Conservation (phyloP, 495 filamentous ascomycete species). For the Neurospora africana region DNA sequence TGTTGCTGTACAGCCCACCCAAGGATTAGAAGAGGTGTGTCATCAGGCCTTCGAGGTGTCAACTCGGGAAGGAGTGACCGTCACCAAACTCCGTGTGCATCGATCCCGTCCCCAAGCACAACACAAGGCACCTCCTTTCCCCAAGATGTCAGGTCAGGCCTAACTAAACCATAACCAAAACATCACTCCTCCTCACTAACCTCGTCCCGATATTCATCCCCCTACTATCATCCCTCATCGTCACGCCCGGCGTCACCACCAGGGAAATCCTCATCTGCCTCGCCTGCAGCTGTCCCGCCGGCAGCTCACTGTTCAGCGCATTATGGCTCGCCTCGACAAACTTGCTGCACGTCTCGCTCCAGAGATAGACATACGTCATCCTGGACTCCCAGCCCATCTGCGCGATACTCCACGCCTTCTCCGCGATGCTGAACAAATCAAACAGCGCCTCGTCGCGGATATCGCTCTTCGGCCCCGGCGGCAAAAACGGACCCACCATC, state of each 20-base stretch:
- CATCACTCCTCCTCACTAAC: constrained; percentile 6
- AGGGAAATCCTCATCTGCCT: constrained; percentile 18
- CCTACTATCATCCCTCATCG: constrained; percentile 14
- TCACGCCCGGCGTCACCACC: constrained; percentile 23
- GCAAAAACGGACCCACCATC: constrained; percentile 8
- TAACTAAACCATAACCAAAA: constrained; percentile 4
- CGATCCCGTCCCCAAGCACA: no score
- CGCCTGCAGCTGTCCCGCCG: not conserved
- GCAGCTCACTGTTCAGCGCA: not conserved
- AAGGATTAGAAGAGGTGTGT: no score
- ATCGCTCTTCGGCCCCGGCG: not conserved
- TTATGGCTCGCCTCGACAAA: constrained; percentile 19
- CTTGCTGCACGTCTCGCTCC: constrained; percentile 17
- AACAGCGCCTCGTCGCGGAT: constrained; percentile 12
- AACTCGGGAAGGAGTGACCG: not conserved
- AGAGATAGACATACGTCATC: constrained; percentile 22
- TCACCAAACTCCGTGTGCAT: no score
- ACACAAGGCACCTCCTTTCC: no score
- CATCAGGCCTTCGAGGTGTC: no score
- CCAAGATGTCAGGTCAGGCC: not conserved
- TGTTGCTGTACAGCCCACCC: not conserved
- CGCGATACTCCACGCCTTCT: constrained; percentile 21
- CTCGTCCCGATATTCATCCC: constrained; percentile 11
- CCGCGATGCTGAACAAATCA: constrained; percentile 18
- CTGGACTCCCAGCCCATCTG: constrained; percentile 15